phyloP scores from a whole-genome alignment of 116 monocot genomes.

The Posidonia oceanica region DNA sequence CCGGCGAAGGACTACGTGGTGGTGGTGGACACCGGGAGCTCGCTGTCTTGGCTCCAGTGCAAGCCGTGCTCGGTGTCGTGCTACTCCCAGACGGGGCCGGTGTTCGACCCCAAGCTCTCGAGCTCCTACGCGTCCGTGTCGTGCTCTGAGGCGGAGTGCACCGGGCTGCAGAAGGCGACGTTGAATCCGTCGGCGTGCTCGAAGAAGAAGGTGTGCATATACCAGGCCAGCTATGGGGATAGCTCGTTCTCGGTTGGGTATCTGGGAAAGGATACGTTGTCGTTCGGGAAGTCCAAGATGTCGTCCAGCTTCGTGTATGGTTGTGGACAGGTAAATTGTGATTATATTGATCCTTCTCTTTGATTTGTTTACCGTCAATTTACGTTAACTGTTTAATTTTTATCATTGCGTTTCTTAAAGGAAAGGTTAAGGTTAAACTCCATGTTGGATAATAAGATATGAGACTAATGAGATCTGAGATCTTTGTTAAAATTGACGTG shows the following conservation, averaged over 20 bases:
- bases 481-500: too few relatives aligned
- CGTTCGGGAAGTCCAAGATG: conserved; percentile 16
- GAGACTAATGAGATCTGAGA: too few relatives aligned
- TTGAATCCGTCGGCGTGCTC: conserved; percentile 66
- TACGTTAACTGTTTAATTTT: not conserved
- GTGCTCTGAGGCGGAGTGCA: conserved; percentile 53
- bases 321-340: conserved; percentile 32
- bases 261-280: conserved; percentile 45
- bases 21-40: conserved; percentile 90
- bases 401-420: too few relatives aligned
- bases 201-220: conserved; percentile 38
- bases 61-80: conserved; percentile 68
- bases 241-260: conserved; percentile 81
- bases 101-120: conserved; percentile 67
- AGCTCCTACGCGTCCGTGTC: conserved; percentile 34
- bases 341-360: not conserved
- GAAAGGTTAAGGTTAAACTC: too few relatives aligned
- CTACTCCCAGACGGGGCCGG: conserved; percentile 49
- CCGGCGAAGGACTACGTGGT: conserved; percentile 39
- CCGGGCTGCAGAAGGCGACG: conserved; percentile 41
- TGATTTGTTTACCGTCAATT: not conserved
- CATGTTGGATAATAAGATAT: too few relatives aligned
- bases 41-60: conserved; percentile 89
- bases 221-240: conserved; percentile 82
- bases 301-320: conserved; percentile 47